These are phyloP conservation scores for Aspergillus haitiensis DNA, from an alignment of 495 filamentous ascomycete species.

Conservation along the genomic window DNA sequence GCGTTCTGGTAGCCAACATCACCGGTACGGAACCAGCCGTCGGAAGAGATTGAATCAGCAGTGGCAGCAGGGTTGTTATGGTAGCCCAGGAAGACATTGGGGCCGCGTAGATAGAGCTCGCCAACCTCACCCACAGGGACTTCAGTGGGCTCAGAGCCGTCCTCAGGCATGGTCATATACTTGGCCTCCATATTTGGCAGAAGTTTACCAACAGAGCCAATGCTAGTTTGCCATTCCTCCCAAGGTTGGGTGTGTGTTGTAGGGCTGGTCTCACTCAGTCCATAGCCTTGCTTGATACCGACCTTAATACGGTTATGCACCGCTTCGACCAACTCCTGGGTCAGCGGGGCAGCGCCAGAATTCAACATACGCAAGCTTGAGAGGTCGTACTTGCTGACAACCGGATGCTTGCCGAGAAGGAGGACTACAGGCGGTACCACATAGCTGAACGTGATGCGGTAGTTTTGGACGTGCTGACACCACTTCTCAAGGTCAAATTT, in stretches of 20 bases:
- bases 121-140: constrained; percentile 60
- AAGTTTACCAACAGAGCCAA: constrained; percentile 80
- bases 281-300: constrained; percentile 82
- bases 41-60: constrained; percentile 56
- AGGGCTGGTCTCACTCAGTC: constrained; percentile 77
- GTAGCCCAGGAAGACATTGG: constrained; percentile 73
- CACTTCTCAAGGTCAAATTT: constrained; percentile 82
- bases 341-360: constrained; percentile 86
- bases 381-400: constrained; percentile 78
- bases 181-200: constrained; percentile 82
- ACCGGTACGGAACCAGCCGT: constrained; percentile 65
- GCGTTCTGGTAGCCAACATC: constrained; percentile 63
- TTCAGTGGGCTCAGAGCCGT: constrained; percentile 56
- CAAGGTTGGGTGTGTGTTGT: constrained; percentile 60
- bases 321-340: constrained; percentile 74
- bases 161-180: constrained; percentile 61
- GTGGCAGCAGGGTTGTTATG: constrained; percentile 72
- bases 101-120: constrained; percentile 63
- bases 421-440: constrained; percentile 86
- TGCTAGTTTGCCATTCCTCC: constrained; percentile 71
- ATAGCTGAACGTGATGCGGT: constrained; percentile 74
- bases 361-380: constrained; percentile 79
- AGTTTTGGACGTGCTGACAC: constrained; percentile 71
- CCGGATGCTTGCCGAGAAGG: constrained; percentile 73
- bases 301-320: constrained; percentile 74